phyloP scores from a whole-genome alignment of 768 basidiomycete genomes.

The Tulasnella sp. region DNA sequence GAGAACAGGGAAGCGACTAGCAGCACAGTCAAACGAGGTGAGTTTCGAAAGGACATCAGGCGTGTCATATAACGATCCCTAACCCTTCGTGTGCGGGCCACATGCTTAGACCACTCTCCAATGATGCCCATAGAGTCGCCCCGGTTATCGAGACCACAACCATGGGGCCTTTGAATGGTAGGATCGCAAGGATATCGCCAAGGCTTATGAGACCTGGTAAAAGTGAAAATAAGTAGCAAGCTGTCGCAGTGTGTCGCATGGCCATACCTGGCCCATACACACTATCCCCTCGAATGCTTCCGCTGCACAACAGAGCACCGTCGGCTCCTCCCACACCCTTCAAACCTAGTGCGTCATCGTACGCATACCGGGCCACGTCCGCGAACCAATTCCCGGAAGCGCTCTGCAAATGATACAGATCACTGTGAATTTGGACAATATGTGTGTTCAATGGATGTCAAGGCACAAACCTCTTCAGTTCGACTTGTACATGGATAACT shows the following conservation, averaged over 20 bases:
- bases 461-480: background rate
- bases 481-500: background rate
- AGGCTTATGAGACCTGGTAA: slow-evolving; percentile 56
- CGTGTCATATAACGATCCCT: too few relatives aligned
- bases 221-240: background rate
- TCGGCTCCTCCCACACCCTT: slow-evolving; percentile 57
- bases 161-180: slow-evolving; percentile 79
- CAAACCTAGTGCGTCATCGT: slow-evolving; percentile 55
- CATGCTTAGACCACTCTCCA: slow-evolving; percentile 59
- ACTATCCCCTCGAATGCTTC: slow-evolving; percentile 77
- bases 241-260: too few relatives aligned
- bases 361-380: slow-evolving; percentile 72
- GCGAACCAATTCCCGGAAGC: slow-evolving; percentile 74
- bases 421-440: background rate
- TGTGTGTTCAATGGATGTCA: background rate
- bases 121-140: slow-evolving; percentile 60
- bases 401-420: slow-evolving; percentile 34
- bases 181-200: slow-evolving; percentile 77
- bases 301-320: slow-evolving; percentile 70
- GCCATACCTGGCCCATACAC: slow-evolving; percentile 65
- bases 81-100: slow-evolving; percentile 94
- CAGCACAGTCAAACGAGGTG: too few relatives aligned
- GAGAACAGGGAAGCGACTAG: slow-evolving; percentile 80
- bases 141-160: slow-evolving; percentile 76
- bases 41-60: too few relatives aligned